Evolutionary conservation across 1,139 yeast species (phyloP), one percentile per base, ranked within the genome.

Genomic region (Scheffersomyces insectosa): DNA sequence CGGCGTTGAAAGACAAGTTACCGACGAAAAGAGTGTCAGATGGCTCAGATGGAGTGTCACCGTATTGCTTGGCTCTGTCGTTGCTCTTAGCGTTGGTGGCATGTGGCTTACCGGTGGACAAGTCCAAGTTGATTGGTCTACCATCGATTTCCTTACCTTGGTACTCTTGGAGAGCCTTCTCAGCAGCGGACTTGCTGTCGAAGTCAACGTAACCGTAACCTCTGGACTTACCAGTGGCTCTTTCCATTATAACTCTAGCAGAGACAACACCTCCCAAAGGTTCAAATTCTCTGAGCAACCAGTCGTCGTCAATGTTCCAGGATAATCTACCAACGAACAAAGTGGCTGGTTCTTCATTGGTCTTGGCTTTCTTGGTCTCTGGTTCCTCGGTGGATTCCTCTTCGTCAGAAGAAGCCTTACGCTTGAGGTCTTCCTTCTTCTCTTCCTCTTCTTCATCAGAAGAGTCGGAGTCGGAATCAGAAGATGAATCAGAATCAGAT

Each of bases 201-300:
- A 93, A 93, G 67, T 93, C 99, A 68, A 93, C 97, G 73, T 93
- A 93, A 61, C 99, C 99, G 78, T 87, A 93, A 66, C 99, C 99
- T 79, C 95, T 85, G 43, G 97, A 88, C 73, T 88, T 88, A 58
- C 96, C 97, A 46, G 95, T 79, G 53, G 84, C 87, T 74, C 95
- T 85, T 72, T 93, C 98, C 72, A 85, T 83, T 64, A 93, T 88
- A 56, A 93, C 97, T 75, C 99, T 86, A 54, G 98, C 97, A 58
- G 84, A 68, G 38, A 80, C 60, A 49, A 90, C 93, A 68, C 95
- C 96, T 39, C 91, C 96, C 55, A 80, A 65, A 51, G 79, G 80
- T 65, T 85, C 90, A 66, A 93, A 93, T 75, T 89, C 97, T 55
- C 84, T 76, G 68, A 77, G 77, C 67, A 93, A 82, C 96, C 96